Conservation (phyloP, 352 stramenopile genomes). For the Aphanomyces cochlioides region DNA sequence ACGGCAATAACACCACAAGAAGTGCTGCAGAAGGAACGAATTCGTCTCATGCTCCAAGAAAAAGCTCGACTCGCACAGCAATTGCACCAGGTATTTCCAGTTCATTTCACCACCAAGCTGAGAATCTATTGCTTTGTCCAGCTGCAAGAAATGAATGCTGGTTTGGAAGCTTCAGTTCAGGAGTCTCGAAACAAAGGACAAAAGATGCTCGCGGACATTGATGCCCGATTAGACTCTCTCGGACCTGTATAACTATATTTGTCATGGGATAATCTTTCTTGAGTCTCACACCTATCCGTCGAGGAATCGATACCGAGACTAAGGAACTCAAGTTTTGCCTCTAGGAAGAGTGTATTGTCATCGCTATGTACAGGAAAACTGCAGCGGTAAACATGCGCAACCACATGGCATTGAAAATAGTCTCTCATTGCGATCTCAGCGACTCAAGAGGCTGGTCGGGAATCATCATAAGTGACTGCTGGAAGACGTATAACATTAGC, state of each 20-base stretch:
- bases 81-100: slow-evolving; percentile 19
- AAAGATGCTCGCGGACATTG: not conserved
- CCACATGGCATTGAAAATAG: no score
- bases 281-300: not conserved
- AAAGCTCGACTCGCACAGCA: slow-evolving; percentile 21
- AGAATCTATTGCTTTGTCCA: not conserved
- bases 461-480: no score
- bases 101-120: not conserved
- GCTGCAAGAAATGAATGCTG: slow-evolving; percentile 16
- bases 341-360: no score
- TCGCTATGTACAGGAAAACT: no score
- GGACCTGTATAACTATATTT: slow-evolving; percentile 14
- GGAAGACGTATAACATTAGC: no score
- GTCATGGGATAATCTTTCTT: slow-evolving; percentile 4
- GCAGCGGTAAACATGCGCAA: no score
- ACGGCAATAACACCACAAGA: slow-evolving; percentile 7
- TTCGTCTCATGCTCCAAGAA: slow-evolving; percentile 22
- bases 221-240: slow-evolving; percentile 11
- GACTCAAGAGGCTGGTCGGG: no score
- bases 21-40: slow-evolving; percentile 17
- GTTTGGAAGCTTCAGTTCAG: slow-evolving; percentile 1
- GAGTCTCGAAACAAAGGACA: not conserved
- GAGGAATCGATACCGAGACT: no score
- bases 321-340: no score
- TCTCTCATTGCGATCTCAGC: no score